These are phyloP conservation scores for Fragilaria crotonensis DNA, from an alignment of 108 stramenopile species.

Conservation along the genomic window DNA sequence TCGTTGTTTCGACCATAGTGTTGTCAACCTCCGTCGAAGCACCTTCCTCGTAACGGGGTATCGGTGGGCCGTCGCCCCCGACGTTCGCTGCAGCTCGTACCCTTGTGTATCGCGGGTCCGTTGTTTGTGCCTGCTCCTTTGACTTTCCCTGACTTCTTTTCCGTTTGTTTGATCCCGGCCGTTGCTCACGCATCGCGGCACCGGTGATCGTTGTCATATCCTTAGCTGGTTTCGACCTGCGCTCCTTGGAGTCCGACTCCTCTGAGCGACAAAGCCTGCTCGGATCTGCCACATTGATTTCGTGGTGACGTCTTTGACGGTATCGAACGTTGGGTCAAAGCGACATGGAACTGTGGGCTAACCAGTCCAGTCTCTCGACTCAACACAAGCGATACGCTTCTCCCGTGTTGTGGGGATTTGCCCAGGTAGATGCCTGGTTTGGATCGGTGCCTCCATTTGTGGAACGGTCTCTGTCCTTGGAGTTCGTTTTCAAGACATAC, in stretches of 20 bases:
- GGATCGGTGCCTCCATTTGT: conserved; percentile 19
- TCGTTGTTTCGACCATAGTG: not conserved
- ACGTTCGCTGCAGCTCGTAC: not conserved
- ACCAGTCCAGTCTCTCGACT: conserved; percentile 11
- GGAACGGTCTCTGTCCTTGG: conserved; percentile 14
- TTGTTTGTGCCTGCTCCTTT: not conserved
- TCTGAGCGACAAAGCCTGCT: not conserved
- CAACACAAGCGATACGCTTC: conserved; percentile 13
- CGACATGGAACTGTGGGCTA: conserved; percentile 19
- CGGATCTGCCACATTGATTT: conserved; percentile 5
- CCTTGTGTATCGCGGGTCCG: not conserved
- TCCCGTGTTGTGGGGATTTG: conserved; percentile 9
- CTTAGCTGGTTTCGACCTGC: not conserved
- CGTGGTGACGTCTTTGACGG: conserved; percentile 2
- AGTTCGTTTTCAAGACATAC: conserved; percentile 18
- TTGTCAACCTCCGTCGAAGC: not conserved
- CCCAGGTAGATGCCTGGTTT: conserved; percentile 14
- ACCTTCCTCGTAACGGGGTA: not conserved
- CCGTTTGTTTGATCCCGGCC: not conserved
- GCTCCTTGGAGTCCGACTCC: not conserved
- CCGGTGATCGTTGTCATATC: not conserved
- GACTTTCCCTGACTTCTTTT: not conserved
- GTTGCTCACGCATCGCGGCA: not conserved
- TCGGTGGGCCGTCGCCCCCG: not conserved
- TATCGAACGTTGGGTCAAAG: conserved; percentile 27